Evolutionary conservation across 2,329 filamentous ascomycete genomes (phyloP), one percentile per base, ranked within the genome.

Genomic region (Penicillium sp.): DNA sequence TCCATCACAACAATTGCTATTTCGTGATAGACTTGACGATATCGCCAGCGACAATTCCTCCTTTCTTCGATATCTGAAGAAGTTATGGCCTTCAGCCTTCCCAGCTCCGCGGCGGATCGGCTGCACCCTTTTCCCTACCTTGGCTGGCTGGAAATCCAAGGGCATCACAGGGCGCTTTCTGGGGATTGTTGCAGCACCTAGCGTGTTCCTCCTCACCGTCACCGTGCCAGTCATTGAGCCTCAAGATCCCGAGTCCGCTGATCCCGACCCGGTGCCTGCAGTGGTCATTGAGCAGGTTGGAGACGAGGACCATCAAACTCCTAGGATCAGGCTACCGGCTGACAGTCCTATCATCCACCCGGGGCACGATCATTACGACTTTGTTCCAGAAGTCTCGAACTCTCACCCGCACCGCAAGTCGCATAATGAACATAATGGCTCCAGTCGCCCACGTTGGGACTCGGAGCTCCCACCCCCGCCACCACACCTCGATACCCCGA

Each of bases 211-310:
- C 2, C 77, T 98, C 3, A 92, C 92, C 0, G 83, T 93, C 41
- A 98, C 93, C 0, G 71, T 98, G 4, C 93, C 95, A 0, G 90
- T 98, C 0, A 88, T 95, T 5, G 92, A 97, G 61, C 81, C 81
- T 1, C 78, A 81, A 18, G 76, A 71, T 31, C 66, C 79, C 6
- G 79, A 82, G 10, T 71, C 75, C 3, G 71, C 70, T 4, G 67
- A 61, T 13, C 31, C 66, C 1, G 75, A 78, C 4, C 67, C 72
- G 6, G 64, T 67, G 13, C 51, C 59, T 8, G 53, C 61, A 7
- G 56, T 62, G 6, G 53, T 60, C n/a, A 52, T 64, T 43, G 55
- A 62, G 18, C 58, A 54, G 8, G 47, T 62, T 45, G 42, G 49
- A 47, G 53, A 55, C 15, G 53, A 53, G 8, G 44, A 49, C 4